phyloP scores from a whole-genome alignment of 495 filamentous ascomycete genomes.

The Aspergillus sclerotiicarbonarius region DNA sequence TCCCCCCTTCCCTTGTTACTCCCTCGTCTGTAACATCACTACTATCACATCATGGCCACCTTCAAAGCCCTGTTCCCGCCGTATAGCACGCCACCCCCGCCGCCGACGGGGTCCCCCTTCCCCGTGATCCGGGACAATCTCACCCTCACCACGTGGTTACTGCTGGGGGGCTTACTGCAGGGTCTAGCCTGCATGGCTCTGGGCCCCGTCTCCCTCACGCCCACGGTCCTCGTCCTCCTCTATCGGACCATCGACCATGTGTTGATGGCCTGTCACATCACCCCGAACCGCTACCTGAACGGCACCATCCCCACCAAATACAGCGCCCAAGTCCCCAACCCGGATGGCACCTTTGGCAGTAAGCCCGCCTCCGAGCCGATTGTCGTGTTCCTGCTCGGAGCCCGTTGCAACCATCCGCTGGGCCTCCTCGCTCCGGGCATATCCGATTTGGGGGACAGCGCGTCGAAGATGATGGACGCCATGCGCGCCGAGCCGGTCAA shows the following conservation, averaged over 20 bases:
- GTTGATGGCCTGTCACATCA: constrained; percentile 26
- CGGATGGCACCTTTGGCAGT: constrained; percentile 28
- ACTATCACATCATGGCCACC: too few relatives aligned
- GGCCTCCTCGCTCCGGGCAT: constrained; percentile 11
- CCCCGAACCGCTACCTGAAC: constrained; percentile 35
- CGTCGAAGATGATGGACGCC: constrained; percentile 4
- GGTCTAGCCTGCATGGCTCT: constrained; percentile 31
- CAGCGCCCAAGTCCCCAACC: constrained; percentile 34
- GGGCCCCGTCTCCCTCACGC: constrained; percentile 31
- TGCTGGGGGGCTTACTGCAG: constrained; percentile 43
- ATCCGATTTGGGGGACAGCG: constrained; percentile 5
- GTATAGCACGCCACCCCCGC: background rate
- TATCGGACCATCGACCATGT: constrained; percentile 24
- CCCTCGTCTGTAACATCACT: too few relatives aligned
- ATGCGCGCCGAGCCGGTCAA: constrained; percentile 22
- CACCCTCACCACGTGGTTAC: constrained; percentile 39
- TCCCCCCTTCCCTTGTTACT: too few relatives aligned
- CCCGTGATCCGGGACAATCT: constrained; percentile 19
- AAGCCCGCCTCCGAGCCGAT: constrained; percentile 31
- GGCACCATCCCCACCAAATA: constrained; percentile 31
- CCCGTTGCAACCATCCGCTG: constrained; percentile 41
- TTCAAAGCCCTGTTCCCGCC: too few relatives aligned
- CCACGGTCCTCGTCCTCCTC: constrained; percentile 29
- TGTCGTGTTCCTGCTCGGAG: constrained; percentile 42
- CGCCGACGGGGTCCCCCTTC: background rate